These are phyloP conservation scores for Castanea sativa DNA, from an alignment of 306 rosid genomes.

Conservation along the genomic window DNA sequence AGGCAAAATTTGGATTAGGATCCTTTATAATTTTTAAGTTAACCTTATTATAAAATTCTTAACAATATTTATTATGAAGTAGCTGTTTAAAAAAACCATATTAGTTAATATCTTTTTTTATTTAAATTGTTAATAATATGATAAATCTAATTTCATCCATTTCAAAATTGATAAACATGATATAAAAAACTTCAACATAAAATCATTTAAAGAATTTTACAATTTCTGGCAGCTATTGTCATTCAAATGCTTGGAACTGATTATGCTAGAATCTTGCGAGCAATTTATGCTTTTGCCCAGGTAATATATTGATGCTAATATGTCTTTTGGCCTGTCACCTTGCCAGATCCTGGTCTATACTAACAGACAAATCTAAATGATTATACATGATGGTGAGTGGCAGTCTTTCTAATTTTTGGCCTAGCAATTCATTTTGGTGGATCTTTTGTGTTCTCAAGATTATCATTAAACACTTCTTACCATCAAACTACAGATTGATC, in stretches of 20 bases:
- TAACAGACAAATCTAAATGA: slow-evolving; percentile 15
- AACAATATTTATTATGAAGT: no score
- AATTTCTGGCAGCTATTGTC: slow-evolving; percentile 77
- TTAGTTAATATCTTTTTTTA: no score
- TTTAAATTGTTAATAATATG: no score
- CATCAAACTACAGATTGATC: no score
- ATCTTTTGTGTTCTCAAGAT: slow-evolving; percentile 1
- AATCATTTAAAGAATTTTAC: no score
- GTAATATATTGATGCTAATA: slow-evolving; percentile 33
- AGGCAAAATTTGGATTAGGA: no score
- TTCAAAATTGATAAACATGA: no score
- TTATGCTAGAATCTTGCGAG: slow-evolving; percentile 87
- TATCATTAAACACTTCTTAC: neutral
- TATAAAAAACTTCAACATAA: no score
- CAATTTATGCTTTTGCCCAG: slow-evolving; percentile 95
- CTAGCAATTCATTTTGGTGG: slow-evolving; percentile 1
- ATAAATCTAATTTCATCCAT: no score
- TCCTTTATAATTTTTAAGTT: no score
- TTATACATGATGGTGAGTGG: slow-evolving; percentile 4
- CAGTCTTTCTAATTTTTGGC: slow-evolving; percentile 20
- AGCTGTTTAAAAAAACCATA: no score
- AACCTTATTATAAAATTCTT: no score
- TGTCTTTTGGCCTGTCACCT: neutral
- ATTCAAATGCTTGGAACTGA: slow-evolving; percentile 97
- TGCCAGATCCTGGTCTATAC: slow-evolving; percentile 9